These are phyloP conservation scores for Cordia subcordata DNA, from an alignment of 257 asterid species.

Conservation along the genomic window DNA sequence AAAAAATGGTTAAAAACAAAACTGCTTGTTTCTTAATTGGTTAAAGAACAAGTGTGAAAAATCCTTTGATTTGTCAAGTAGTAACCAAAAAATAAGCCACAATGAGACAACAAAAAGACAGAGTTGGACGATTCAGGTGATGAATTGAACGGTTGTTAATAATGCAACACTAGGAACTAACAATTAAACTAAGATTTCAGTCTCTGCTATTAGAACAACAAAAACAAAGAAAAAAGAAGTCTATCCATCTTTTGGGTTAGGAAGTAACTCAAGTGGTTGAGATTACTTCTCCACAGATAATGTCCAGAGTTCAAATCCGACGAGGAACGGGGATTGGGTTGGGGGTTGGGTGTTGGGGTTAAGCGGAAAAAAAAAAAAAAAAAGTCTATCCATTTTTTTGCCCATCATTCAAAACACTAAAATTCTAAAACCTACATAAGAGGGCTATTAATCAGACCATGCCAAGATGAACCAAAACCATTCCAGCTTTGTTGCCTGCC, in stretches of 20 bases:
- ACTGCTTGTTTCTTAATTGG: neutral
- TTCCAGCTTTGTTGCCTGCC: slow-evolving; percentile 43
- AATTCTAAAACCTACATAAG: slow-evolving; percentile 40
- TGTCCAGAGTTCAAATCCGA: too few species aligned
- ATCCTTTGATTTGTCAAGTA: slow-evolving; percentile 19
- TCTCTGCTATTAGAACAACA: slow-evolving; percentile 3
- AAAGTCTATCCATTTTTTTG: slow-evolving; percentile 12
- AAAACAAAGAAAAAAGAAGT: slow-evolving; percentile 16
- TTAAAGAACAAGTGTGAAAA: slow-evolving; percentile 16
- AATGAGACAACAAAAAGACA: slow-evolving; percentile 16
- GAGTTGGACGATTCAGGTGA: slow-evolving; percentile 23
- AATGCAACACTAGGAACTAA: neutral
- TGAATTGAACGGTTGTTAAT: neutral
- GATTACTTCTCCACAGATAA: too few species aligned
- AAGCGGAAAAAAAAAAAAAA: too few species aligned
- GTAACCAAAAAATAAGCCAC: neutral
- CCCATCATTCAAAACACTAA: neutral
- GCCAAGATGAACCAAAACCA: slow-evolving; percentile 64
- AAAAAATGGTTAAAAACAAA: slow-evolving; percentile 14
- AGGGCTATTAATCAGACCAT: slow-evolving; percentile 78
- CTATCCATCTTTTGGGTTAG: slow-evolving; percentile 6
- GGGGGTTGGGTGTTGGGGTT: too few species aligned
- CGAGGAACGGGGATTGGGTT: too few species aligned
- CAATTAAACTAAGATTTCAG: neutral
- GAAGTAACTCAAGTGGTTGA: too few species aligned